Conservation (phyloP, 305 asterid species). For the Rubia balearica region DNA sequence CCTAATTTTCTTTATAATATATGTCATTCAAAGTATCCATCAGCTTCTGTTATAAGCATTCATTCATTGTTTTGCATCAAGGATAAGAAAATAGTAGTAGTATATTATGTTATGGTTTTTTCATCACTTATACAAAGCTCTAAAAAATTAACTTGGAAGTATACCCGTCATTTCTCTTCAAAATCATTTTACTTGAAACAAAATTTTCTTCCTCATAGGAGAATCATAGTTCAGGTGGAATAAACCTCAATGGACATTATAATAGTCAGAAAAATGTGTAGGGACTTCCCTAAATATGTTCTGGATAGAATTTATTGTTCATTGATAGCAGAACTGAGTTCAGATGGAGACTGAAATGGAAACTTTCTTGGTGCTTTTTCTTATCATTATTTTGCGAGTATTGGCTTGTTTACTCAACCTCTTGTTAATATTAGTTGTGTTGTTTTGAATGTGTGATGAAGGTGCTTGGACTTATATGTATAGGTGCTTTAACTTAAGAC, state of each 20-base stretch:
- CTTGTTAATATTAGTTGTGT: too few relatives aligned
- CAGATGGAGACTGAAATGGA: too few relatives aligned
- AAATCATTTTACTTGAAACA: too few relatives aligned
- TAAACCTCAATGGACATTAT: slow-evolving; percentile 60
- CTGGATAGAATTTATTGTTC: too few relatives aligned
- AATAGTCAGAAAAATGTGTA: slow-evolving; percentile 80
- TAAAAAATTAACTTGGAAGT: neutral
- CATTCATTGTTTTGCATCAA: slow-evolving; percentile 43
- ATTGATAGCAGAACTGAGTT: too few relatives aligned
- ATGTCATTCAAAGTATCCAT: slow-evolving; percentile 2
- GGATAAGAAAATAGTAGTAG: slow-evolving; percentile 9
- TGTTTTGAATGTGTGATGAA: too few relatives aligned
- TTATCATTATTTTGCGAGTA: too few relatives aligned
- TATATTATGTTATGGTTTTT: slow-evolving; percentile 11
- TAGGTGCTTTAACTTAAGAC: too few relatives aligned
- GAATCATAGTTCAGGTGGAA: slow-evolving; percentile 54
- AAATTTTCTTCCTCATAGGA: slow-evolving; percentile 32
- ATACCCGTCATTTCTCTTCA: neutral
- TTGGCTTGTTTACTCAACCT: too few relatives aligned
- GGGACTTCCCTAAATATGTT: slow-evolving; percentile 28
- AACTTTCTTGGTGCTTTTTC: too few relatives aligned
- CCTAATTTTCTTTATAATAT: slow-evolving; percentile 7
- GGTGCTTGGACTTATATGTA: too few relatives aligned
- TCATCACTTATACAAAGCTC: slow-evolving; percentile 5
- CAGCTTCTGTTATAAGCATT: slow-evolving; percentile 30